phyloP scores from a whole-genome alignment of 1,284 basidiomycete genomes.

The Rhodotorula glutinis region DNA sequence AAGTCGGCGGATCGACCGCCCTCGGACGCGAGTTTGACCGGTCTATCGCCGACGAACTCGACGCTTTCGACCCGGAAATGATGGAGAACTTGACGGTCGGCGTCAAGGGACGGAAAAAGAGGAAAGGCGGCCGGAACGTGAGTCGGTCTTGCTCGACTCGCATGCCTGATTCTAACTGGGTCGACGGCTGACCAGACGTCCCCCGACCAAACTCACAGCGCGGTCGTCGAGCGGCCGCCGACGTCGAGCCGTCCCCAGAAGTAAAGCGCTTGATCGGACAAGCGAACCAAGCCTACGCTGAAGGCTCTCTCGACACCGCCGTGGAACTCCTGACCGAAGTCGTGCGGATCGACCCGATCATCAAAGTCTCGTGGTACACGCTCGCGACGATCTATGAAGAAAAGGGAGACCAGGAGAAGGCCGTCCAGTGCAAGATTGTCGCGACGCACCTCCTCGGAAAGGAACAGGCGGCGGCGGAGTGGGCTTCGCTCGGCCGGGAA shows the following conservation, averaged over 20 bases:
- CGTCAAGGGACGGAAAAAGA: constrained; percentile 24
- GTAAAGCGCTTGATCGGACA: constrained; percentile 76
- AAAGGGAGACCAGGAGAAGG: constrained; percentile 64
- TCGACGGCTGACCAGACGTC: not conserved
- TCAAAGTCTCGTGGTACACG: constrained; percentile 78
- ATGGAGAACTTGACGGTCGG: constrained; percentile 19
- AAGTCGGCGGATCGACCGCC: constrained; percentile 53
- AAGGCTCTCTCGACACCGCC: constrained; percentile 64
- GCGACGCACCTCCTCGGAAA: constrained; percentile 75
- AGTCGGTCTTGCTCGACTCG: not conserved
- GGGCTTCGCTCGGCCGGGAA: constrained; percentile 70
- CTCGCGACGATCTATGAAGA: constrained; percentile 52
- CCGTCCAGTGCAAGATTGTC: constrained; percentile 80
- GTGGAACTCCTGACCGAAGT: constrained; percentile 89
- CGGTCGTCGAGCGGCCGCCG: constrained; percentile 48
- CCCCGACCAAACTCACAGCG: constrained; percentile 5
- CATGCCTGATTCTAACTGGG: not conserved
- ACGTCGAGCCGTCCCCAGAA: constrained; percentile 63
- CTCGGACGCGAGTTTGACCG: constrained; percentile 64
- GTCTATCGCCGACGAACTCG: constrained; percentile 57
- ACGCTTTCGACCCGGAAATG: constrained; percentile 54
- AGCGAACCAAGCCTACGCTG: constrained; percentile 83
- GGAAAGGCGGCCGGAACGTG: constrained; percentile 3
- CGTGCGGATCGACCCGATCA: constrained; percentile 86
- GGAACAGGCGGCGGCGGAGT: constrained; percentile 67